phyloP scores from a whole-genome alignment of 2,329 filamentous ascomycete species.

The Dichotomopilus funicola region DNA sequence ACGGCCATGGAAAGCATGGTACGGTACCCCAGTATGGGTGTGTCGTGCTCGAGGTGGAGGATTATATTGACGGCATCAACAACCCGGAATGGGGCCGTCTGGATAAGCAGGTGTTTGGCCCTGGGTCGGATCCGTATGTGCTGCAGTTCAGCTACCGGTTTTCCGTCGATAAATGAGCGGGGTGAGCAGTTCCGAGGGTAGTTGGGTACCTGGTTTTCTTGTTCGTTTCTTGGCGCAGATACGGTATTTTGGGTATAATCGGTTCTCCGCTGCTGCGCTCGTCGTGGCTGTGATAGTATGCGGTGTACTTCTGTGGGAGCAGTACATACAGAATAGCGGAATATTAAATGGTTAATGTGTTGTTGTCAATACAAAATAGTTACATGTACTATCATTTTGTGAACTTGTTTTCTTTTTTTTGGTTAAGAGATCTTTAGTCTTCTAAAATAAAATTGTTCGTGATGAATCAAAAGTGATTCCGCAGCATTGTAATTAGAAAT shows the following conservation, averaged over 20 bases:
- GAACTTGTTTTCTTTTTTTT: too few relatives aligned
- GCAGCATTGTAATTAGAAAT: too few relatives aligned
- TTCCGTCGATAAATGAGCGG: slow-evolving; percentile 36
- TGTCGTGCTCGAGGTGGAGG: slow-evolving; percentile 84
- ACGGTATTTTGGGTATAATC: too few relatives aligned
- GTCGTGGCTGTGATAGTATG: too few relatives aligned
- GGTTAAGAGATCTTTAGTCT: too few relatives aligned
- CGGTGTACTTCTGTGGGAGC: too few relatives aligned
- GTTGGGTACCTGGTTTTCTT: background rate
- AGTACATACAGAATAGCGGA: too few relatives aligned
- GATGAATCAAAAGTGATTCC: too few relatives aligned
- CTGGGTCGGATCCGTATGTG: slow-evolving; percentile 54
- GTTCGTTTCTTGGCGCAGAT: too few relatives aligned
- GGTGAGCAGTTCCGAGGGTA: background rate
- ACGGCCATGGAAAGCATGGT: slow-evolving; percentile 38
- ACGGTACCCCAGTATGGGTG: slow-evolving; percentile 73
- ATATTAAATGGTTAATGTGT: background rate
- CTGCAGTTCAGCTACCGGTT: slow-evolving; percentile 57
- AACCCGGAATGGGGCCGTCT: slow-evolving; percentile 77
- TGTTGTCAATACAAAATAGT: background rate
- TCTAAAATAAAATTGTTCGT: too few relatives aligned
- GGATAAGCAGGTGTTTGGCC: slow-evolving; percentile 52
- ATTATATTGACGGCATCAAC: slow-evolving; percentile 92
- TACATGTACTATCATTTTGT: background rate
- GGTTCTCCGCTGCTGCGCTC: too few relatives aligned